A percentile compares a stretch with the other conserved stretches of the same genome.
These are phyloP conservation scores for Annulohypoxylon moriforme DNA, from an alignment of 495 filamentous ascomycete species.

Conservation along the genomic window DNA sequence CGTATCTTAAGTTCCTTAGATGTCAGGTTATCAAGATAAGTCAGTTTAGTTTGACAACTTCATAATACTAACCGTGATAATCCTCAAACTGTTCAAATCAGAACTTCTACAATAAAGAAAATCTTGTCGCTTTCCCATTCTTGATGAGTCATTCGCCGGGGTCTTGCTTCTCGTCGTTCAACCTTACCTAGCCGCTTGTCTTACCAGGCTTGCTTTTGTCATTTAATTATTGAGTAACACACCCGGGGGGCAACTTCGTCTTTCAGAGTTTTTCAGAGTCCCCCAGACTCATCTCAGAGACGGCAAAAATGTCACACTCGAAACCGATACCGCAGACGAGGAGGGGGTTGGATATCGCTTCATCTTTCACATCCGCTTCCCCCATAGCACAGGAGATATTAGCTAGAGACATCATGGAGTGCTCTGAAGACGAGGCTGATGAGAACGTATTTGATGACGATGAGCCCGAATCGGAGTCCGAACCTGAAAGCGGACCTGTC, in stretches of 20 bases:
- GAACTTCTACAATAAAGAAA: neutral
- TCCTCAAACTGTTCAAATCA: neutral
- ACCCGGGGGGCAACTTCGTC: neutral
- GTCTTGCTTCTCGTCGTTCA: neutral
- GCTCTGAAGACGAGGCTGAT: conserved; percentile 60
- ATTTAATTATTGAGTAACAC: neutral
- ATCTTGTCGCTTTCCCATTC: neutral
- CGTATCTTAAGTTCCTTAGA: neutral
- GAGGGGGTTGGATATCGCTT: conserved; percentile 34
- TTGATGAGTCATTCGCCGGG: neutral
- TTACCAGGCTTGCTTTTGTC: neutral
- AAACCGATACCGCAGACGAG: conserved; percentile 36
- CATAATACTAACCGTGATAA: conserved; percentile 8
- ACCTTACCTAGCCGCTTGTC: neutral
- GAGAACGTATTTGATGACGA: conserved; percentile 58
- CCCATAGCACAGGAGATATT: conserved; percentile 76
- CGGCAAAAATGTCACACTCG: conserved; percentile 35
- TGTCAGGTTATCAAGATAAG: neutral
- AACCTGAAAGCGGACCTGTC: conserved; percentile 65
- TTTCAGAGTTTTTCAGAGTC: neutral
- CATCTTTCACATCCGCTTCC: conserved; percentile 66
- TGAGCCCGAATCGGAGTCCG: conserved; percentile 51
- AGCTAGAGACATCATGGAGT: conserved; percentile 74
- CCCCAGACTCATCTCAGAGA: neutral
- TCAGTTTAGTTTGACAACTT: neutral